phyloP scores from a whole-genome alignment of 768 basidiomycete genomes.

The Boletus subparvulus region DNA sequence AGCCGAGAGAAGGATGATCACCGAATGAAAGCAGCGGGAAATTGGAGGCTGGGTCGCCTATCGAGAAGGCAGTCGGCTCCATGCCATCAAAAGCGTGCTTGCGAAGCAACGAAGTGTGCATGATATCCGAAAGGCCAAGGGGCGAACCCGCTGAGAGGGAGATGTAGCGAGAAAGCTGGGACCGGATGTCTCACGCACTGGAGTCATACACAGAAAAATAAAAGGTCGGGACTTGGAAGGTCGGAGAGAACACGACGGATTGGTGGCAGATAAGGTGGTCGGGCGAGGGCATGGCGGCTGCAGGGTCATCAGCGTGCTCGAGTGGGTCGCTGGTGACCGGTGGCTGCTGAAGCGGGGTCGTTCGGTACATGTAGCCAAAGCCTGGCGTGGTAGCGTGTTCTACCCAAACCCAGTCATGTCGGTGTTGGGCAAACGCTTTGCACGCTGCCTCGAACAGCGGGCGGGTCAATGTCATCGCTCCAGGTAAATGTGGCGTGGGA shows the following conservation, averaged over 20 bases:
- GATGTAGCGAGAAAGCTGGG: slow-evolving; percentile 16
- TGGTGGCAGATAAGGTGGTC: slow-evolving; percentile 52
- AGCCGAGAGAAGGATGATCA: slow-evolving; percentile 78
- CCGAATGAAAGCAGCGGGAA: slow-evolving; percentile 85
- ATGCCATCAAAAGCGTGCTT: slow-evolving; percentile 42
- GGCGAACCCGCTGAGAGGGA: slow-evolving; percentile 58
- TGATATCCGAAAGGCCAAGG: slow-evolving; percentile 53
- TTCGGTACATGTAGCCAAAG: slow-evolving; percentile 50
- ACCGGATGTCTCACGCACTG: slow-evolving; percentile 50
- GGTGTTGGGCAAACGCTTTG: slow-evolving; percentile 46
- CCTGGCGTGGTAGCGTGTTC: slow-evolving; percentile 52
- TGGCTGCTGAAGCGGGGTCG: slow-evolving; percentile 22
- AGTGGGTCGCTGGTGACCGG: slow-evolving; percentile 4
- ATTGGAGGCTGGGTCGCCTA: slow-evolving; percentile 48
- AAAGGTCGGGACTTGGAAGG: slow-evolving; percentile 80
- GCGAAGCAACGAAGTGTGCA: slow-evolving; percentile 61
- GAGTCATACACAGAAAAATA: slow-evolving; percentile 72
- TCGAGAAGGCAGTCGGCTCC: slow-evolving; percentile 51
- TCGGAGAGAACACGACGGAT: slow-evolving; percentile 73
- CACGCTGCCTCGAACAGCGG: slow-evolving; percentile 59
- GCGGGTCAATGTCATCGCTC: slow-evolving; percentile 45
- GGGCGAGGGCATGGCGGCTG: slow-evolving; percentile 29
- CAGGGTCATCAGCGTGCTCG: slow-evolving; percentile 39
- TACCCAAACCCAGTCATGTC: slow-evolving; percentile 57
- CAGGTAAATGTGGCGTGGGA: slow-evolving; percentile 41